Conservation (phyloP, 345 rosid species). For the Salix exigua region DNA sequence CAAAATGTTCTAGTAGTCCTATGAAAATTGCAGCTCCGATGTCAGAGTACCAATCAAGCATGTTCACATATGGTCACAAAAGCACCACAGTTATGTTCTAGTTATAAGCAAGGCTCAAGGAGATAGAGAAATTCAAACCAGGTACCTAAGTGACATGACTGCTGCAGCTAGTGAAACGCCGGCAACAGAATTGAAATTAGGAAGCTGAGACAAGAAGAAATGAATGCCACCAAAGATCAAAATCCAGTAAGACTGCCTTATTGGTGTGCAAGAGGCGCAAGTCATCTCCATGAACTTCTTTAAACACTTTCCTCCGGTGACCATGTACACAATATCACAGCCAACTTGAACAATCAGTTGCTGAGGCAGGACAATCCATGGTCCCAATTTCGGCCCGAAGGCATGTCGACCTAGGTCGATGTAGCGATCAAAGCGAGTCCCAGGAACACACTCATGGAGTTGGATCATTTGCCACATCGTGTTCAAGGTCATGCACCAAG, state of each 20-base stretch:
- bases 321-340: constrained; percentile 91
- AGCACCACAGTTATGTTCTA: background rate
- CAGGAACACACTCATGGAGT: constrained; percentile 87
- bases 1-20: background rate
- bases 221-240: constrained; percentile 79
- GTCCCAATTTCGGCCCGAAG: constrained; percentile 73
- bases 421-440: constrained; percentile 84
- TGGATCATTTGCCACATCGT: constrained; percentile 98
- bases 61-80: background rate
- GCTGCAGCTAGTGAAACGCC: constrained; percentile 93
- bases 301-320: constrained; percentile 92
- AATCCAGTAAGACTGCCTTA: constrained; percentile 87
- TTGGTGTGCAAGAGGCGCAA: constrained; percentile 56
- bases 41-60: background rate
- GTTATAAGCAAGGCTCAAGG: background rate
- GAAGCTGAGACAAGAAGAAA: constrained; percentile 87
- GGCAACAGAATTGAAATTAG: constrained; percentile 90
- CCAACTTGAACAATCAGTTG: constrained; percentile 93
- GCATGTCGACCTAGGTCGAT: constrained; percentile 84
- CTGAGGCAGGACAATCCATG: constrained; percentile 91
- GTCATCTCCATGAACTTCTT: constrained; percentile 78
- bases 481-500: constrained; percentile 88
- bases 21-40: background rate
- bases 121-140: background rate
- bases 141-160: constrained; percentile 81